Base-by-base conservation (phyloP, 768 basidiomycete species). In the Crepidotus variabilis region DNA sequence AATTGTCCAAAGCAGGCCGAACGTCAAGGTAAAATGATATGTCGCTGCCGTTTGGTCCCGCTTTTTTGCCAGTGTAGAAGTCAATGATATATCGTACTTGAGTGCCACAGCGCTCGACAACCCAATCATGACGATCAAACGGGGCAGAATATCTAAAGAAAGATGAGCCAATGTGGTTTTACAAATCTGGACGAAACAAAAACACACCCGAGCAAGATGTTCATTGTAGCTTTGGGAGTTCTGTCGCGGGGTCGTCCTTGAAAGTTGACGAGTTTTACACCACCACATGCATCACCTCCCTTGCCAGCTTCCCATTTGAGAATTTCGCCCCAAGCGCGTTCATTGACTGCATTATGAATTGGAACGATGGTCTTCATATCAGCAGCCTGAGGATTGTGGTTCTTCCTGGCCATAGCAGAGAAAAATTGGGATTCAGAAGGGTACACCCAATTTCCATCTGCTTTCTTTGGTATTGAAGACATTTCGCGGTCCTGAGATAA, bases 391-490 rank as follows among this genome's bases (percentile, higher is more conserved):
- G 95, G 95, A 54, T 88, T 85, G 69, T 97, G 92, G 64, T 97
- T 86, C 75, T 98, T 98, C 57, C 96, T 85, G 56, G 86, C 83
- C 88, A 99, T 94, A 18, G 97, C 96, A n/a, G 90, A 80, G 71
- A 90, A 98, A 79, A 99, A 99, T 73, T 98, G 96, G n/a, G 90
- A 85, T 69, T 98, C 93, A 18, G 96, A 98, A 21, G 97, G 97
- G 72, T 99, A 99, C 49, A 97, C 90, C 97, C 97, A 99, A 55
- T 93, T 88, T 45, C 78, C 80, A 50, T 84, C 83, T 43, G 77
- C 71, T 18, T 75, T 68, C 64, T 86, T 84, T 16, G 96, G 96
- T 67, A 98, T 98, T 23, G 92, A 90, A 6, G 94, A 97, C 24
- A 81, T 78, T 69, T 92, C 88, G 60, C 96, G 86, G 6, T 91